Percentiles rank a stretch among this genome's conserved stretches.
Evolutionary conservation across 352 stramenopile species (phyloP).

Genomic region (Pseudoperonospora humuli): DNA sequence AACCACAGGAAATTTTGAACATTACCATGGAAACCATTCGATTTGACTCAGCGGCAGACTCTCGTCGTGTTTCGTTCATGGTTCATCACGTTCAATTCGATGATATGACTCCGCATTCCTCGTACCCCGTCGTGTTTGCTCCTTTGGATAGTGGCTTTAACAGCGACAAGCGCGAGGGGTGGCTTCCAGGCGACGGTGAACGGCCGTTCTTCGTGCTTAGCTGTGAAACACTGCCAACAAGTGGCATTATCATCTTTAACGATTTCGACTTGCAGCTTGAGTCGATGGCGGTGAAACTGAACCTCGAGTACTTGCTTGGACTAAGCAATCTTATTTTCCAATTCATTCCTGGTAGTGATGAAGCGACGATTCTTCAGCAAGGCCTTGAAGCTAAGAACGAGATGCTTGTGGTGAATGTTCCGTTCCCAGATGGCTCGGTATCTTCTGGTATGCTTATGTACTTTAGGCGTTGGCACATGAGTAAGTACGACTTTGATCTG

Average conservation of each 20-base stretch:
- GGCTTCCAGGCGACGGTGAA: slow-evolving; percentile 71
- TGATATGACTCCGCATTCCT: slow-evolving; percentile 67
- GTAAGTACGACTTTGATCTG: slow-evolving; percentile 62
- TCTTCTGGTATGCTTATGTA: slow-evolving; percentile 67
- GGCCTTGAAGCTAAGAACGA: slow-evolving; percentile 55
- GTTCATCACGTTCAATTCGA: slow-evolving; percentile 84
- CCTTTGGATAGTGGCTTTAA: slow-evolving; percentile 83
- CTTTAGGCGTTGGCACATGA: slow-evolving; percentile 74
- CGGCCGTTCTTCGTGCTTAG: slow-evolving; percentile 60
- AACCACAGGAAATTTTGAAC: slow-evolving; percentile 76
- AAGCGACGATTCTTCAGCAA: slow-evolving; percentile 50
- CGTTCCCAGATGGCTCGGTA: slow-evolving; percentile 38
- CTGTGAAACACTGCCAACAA: slow-evolving; percentile 55
- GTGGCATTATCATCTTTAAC: slow-evolving; percentile 67
- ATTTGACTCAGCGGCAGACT: slow-evolving; percentile 44
- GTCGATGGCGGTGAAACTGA: slow-evolving; percentile 71
- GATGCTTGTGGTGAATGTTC: slow-evolving; percentile 43
- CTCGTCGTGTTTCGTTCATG: slow-evolving; percentile 42
- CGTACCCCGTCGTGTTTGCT: slow-evolving; percentile 71
- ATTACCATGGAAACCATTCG: slow-evolving; percentile 82
- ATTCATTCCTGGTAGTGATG: slow-evolving; percentile 64
- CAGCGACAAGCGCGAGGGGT: slow-evolving; percentile 80
- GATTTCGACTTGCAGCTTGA: slow-evolving; percentile 67
- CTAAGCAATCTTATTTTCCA: slow-evolving; percentile 65
- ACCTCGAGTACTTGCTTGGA: slow-evolving; percentile 70